Conservation (phyloP, 2,329 filamentous ascomycete species). For the Xylariaceae sp. region DNA sequence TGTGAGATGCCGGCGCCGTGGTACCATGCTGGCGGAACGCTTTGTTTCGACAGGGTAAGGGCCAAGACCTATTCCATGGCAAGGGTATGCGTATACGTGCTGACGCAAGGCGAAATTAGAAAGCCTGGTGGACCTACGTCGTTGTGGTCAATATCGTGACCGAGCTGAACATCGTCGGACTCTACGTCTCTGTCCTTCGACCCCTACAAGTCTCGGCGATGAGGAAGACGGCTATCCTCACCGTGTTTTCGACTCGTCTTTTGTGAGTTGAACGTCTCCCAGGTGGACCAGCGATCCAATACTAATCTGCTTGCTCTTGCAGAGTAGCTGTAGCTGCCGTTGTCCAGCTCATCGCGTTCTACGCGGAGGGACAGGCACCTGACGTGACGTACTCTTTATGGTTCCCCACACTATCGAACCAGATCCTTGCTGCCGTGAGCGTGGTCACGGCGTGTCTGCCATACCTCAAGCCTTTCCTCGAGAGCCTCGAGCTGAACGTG, state of each 20-base stretch:
- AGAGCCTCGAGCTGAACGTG: neutral
- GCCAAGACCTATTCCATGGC: too few species aligned
- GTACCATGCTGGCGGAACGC: slow-evolving; percentile 11
- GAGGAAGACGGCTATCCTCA: slow-evolving; percentile 2
- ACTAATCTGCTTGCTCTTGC: neutral
- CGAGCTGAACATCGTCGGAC: slow-evolving; percentile 5
- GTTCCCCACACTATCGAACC: neutral
- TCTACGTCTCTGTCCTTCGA: slow-evolving; percentile 8
- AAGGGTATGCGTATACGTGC: neutral
- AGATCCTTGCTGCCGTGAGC: neutral
- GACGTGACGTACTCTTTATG: neutral
- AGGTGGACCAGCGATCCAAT: neutral
- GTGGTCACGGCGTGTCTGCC: neutral
- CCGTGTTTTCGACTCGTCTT: slow-evolving; percentile 11
- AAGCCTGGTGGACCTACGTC: slow-evolving; percentile 14
- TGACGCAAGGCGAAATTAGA: slow-evolving; percentile 6
- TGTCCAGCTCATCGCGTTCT: neutral
- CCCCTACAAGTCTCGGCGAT: slow-evolving; percentile 6
- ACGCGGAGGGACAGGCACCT: neutral
- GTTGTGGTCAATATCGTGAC: slow-evolving; percentile 9
- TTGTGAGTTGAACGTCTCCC: slow-evolving; percentile 5
- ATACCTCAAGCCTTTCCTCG: neutral
- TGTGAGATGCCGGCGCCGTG: slow-evolving; percentile 20
- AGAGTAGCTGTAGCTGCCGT: neutral
- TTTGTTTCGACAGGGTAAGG: slow-evolving; percentile 19